Percentiles rank a stretch among this genome's conserved stretches.
These are phyloP conservation scores for Isatis lusitanica DNA, from an alignment of 441 rosid genomes.

Conservation along the genomic window DNA sequence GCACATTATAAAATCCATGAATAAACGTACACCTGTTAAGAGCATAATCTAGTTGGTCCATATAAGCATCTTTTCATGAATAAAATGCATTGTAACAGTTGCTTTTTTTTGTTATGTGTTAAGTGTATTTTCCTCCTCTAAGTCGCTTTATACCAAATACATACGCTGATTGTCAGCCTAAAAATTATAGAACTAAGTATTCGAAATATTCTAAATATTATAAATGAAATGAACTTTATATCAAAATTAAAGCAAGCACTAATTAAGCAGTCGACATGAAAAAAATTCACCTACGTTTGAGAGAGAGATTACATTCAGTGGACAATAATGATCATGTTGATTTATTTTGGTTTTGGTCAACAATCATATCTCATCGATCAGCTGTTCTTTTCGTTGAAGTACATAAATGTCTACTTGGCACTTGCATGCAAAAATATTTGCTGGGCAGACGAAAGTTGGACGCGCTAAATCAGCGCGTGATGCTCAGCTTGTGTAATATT, in stretches of 20 bases:
- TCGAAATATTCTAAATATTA: background rate
- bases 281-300: background rate
- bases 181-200: background rate
- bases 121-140: too few relatives aligned
- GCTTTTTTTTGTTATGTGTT: too few relatives aligned
- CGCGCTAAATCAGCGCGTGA: background rate
- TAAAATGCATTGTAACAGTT: background rate
- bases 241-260: background rate
- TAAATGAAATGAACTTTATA: background rate
- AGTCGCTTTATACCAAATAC: background rate
- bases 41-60: constrained; percentile 24
- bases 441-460: background rate
- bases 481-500: background rate
- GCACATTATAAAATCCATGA: background rate
- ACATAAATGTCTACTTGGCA: too few relatives aligned
- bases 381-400: too few relatives aligned
- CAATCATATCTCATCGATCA: background rate
- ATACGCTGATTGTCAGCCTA: background rate
- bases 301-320: too few relatives aligned
- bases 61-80: background rate
- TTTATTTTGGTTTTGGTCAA: background rate
- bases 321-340: background rate
- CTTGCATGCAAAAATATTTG: background rate
- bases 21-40: background rate
- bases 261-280: constrained; percentile 11